Percentiles rank a stretch among this genome's conserved stretches.
Evolutionary conservation across 2,329 filamentous ascomycete species (phyloP).

Genomic region (Diaporthe sp.): DNA sequence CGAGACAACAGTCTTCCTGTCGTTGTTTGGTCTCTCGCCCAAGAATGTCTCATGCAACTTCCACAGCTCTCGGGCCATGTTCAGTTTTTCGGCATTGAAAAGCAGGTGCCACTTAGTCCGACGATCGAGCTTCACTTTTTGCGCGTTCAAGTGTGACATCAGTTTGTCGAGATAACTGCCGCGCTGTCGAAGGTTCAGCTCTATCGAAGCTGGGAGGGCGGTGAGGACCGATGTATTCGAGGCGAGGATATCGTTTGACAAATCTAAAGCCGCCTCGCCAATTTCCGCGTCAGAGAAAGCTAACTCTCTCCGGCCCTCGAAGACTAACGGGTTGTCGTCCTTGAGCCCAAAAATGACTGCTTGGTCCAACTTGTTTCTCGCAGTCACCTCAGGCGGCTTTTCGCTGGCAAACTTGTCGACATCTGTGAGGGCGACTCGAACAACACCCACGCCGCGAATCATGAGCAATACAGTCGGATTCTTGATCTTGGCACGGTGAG

Average conservation of each 20-base stretch:
- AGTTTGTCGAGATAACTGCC: slow-evolving; percentile 82
- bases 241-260: slow-evolving; percentile 86
- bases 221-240: slow-evolving; percentile 84
- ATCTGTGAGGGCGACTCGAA: slow-evolving; percentile 72
- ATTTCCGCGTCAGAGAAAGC: slow-evolving; percentile 80
- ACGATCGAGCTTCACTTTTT: slow-evolving; percentile 76
- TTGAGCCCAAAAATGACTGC: slow-evolving; percentile 92
- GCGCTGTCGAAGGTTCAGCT: slow-evolving; percentile 83
- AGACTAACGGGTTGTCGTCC: slow-evolving; percentile 88
- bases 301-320: slow-evolving; percentile 77
- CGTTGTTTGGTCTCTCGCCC: slow-evolving; percentile 68
- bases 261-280: slow-evolving; percentile 79
- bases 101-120: slow-evolving; percentile 83
- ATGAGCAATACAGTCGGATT: slow-evolving; percentile 74
- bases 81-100: slow-evolving; percentile 92
- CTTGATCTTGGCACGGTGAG: slow-evolving; percentile 69
- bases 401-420: slow-evolving; percentile 72
- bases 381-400: slow-evolving; percentile 75
- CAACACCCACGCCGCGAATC: slow-evolving; percentile 73
- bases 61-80: slow-evolving; percentile 85
- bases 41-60: slow-evolving; percentile 81
- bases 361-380: slow-evolving; percentile 92
- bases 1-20: slow-evolving; percentile 79
- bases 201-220: slow-evolving; percentile 80
- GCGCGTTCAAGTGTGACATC: slow-evolving; percentile 77